A percentile compares a stretch with the other conserved stretches of the same genome.
Conservation (phyloP, 148 eudicot genomes). For the Rhododendron ferrugineum region DNA sequence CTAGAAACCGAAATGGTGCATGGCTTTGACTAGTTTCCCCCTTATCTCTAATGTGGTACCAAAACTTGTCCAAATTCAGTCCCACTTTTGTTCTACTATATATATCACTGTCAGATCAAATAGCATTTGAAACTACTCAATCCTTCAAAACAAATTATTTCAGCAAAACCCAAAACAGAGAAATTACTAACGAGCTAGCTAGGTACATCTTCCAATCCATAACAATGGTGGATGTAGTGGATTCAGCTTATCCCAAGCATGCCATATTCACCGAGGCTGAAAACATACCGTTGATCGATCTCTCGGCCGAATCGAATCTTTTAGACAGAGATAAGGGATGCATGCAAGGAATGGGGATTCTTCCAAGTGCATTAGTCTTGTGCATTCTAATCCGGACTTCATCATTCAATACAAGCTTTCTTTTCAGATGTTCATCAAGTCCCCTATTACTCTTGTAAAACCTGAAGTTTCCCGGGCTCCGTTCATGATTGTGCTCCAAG, state of each 20-base stretch:
- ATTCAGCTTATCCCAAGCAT: conserved; percentile 38
- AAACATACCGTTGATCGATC: conserved; percentile 22
- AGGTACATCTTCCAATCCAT: background rate
- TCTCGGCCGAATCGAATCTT: background rate
- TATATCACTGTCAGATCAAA: background rate
- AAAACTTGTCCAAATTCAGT: background rate
- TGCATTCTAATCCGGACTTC: no score
- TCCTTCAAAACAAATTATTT: background rate
- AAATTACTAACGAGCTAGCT: background rate
- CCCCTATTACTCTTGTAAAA: no score
- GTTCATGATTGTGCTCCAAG: no score
- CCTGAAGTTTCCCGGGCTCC: no score
- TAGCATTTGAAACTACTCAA: background rate
- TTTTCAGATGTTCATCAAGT: no score
- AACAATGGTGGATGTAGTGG: conserved; percentile 12
- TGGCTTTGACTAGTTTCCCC: background rate
- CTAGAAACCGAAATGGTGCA: background rate
- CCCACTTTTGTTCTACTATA: background rate
- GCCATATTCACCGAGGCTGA: conserved; percentile 24
- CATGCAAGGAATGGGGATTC: conserved; percentile 17
- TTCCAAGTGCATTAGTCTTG: background rate
- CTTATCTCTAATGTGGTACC: background rate
- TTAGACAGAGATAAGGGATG: conserved; percentile 4
- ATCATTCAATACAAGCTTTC: no score
- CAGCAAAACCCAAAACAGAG: background rate